Evolutionary conservation across 768 basidiomycete genomes (phyloP), one percentile per base, ranked within the genome.

Genomic region (Tulasnella sp.): DNA sequence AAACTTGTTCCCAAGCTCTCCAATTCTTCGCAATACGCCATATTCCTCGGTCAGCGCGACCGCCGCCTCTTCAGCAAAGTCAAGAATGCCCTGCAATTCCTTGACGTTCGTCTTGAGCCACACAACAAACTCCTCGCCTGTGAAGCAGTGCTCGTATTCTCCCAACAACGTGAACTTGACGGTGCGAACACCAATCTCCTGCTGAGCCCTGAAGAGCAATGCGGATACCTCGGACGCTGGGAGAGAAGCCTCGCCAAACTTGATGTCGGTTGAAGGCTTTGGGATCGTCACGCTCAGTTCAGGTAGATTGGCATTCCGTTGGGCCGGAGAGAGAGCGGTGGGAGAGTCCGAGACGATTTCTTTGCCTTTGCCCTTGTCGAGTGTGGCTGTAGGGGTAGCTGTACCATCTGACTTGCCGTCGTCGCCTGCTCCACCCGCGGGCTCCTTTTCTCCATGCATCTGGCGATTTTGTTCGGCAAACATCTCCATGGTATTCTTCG

Each of bases 121-220:
- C 5, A 88, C 87, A 11, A 92, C 92, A 80, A 98, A 91, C 80
- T 97, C 95, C 57, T 95, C 94, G 39, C 96, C 96, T 20, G 90
- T 91, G 84, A 97, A 96, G 78, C 92, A 91, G 78, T 94, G 92
- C 39, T 90, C 87, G 80, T 95, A 95, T 85, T 95, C 93, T 70
- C 94, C 94, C 15, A 95, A 82, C 18, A 95, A 85, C 0, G 94
- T 91, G 85, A 95, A 90, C 48, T 91, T 90, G 40, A 95, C 87
- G 9, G 92, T 85, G 44, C 90, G 88, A 40, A 94, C 85, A 23
- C 88, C 89, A n/a, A 95, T 85, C 81, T 94, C 91, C 0, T 86
- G 85, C 46, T 90, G 90, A 51, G 95, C 94, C 71, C 90, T 89
- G 2, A 87, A 86, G 39, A 97, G 87, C 18, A 97, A 84, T 70